phyloP scores from a whole-genome alignment of 768 basidiomycete genomes.

The Suillus weaverae region DNA sequence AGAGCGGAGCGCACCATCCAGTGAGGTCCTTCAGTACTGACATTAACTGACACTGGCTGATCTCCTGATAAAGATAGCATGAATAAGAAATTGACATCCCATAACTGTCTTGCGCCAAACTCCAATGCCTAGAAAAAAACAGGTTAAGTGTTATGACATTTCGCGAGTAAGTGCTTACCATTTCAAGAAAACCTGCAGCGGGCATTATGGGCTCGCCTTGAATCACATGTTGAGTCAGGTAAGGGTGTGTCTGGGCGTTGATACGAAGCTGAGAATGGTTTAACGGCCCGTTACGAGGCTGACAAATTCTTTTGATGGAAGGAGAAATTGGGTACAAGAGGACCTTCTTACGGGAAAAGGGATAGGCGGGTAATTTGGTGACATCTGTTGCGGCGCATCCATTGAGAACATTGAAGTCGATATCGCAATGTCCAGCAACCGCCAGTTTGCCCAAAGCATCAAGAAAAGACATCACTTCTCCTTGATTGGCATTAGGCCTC shows the following conservation, averaged over 20 bases:
- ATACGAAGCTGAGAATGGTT: conserved; percentile 37
- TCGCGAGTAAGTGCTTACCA: conserved; percentile 27
- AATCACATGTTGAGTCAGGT: conserved; percentile 45
- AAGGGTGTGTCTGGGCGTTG: conserved; percentile 38
- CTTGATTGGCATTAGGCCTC: conserved; percentile 2
- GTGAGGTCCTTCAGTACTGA: not conserved
- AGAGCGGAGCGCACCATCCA: not conserved
- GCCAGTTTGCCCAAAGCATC: conserved; percentile 30
- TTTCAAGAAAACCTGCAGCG: conserved; percentile 43
- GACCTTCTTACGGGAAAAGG: conserved; percentile 29
- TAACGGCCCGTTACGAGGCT: conserved; percentile 34
- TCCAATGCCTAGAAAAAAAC: not conserved
- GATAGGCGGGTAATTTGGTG: not conserved
- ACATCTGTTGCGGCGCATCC: conserved; percentile 10
- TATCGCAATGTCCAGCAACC: conserved; percentile 28
- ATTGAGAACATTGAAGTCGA: conserved; percentile 36
- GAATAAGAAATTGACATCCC: conserved; percentile 2
- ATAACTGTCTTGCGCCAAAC: conserved; percentile 1
- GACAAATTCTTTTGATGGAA: conserved; percentile 20
- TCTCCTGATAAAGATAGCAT: conserved; percentile 5
- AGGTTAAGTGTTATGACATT: no score
- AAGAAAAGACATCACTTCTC: conserved; percentile 30
- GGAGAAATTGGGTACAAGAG: conserved; percentile 19
- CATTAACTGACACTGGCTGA: not conserved
- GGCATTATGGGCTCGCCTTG: conserved; percentile 47